A percentile compares a stretch with the other conserved stretches of the same genome.
These are phyloP conservation scores for Isabelozyma pseudorhagii DNA, from an alignment of 805 yeast species.

Conservation along the genomic window DNA sequence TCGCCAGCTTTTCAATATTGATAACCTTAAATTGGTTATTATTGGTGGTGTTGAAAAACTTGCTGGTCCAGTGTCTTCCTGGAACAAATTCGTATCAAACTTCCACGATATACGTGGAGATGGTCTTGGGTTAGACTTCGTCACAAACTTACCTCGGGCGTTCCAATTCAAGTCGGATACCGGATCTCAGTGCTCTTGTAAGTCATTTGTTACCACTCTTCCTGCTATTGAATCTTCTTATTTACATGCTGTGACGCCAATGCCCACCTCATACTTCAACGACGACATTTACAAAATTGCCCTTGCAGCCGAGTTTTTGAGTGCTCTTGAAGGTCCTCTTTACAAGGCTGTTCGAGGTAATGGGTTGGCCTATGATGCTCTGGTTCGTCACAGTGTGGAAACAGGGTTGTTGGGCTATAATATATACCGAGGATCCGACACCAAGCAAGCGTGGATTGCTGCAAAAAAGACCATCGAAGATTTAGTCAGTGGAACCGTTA, in stretches of 20 bases:
- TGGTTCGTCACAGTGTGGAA: slow-evolving; percentile 56
- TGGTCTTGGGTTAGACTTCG: slow-evolving; percentile 11
- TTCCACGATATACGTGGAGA: slow-evolving; percentile 13
- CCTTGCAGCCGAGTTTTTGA: slow-evolving; percentile 71
- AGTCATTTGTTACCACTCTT: slow-evolving; percentile 63
- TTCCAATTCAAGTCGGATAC: slow-evolving; percentile 49
- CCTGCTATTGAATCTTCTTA: slow-evolving; percentile 86
- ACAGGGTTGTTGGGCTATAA: slow-evolving; percentile 63
- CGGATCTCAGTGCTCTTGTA: slow-evolving; percentile 50
- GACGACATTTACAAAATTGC: slow-evolving; percentile 67
- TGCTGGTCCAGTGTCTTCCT: slow-evolving; percentile 53
- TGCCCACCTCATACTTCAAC: slow-evolving; percentile 47
- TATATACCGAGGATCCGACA: slow-evolving; percentile 83
- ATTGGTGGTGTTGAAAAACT: slow-evolving; percentile 63
- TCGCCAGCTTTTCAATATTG: slow-evolving; percentile 47
- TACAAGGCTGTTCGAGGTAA: slow-evolving; percentile 96
- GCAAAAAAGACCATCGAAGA: slow-evolving; percentile 64
- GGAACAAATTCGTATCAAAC: slow-evolving; percentile 41
- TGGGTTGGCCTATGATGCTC: slow-evolving; percentile 90
- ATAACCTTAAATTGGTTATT: slow-evolving; percentile 65
- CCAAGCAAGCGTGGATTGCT: slow-evolving; percentile 57
- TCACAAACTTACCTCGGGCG: slow-evolving; percentile 48
- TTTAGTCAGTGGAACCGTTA: slow-evolving; percentile 49
- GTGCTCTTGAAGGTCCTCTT: slow-evolving; percentile 92
- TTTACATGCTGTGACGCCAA: slow-evolving; percentile 54